Base-by-base conservation (phyloP, 352 stramenopile species). In the Globisporangium parvum region DNA sequence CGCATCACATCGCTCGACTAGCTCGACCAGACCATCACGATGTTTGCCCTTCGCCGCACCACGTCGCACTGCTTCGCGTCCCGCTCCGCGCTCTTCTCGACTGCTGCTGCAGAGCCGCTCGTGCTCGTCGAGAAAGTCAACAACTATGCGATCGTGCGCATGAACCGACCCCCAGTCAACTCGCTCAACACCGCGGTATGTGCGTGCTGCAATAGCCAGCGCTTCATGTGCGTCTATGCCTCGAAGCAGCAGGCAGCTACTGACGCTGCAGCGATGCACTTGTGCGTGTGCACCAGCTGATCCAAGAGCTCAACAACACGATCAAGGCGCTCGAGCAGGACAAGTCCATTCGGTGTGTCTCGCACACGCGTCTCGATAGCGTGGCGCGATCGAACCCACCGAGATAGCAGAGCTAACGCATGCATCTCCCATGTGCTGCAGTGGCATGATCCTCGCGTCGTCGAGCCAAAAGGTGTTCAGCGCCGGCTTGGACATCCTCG, bases 401-500 rank as follows among this genome's bases (percentile, higher is more conserved):
- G n/a, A n/a, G n/a, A n/a, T n/a, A n/a, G n/a, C n/a, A n/a, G n/a
- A n/a, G n/a, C n/a, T n/a, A n/a, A n/a, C n/a, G n/a, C n/a, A n/a
- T n/a, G n/a, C n/a, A n/a, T n/a, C n/a, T n/a, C n/a, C n/a, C n/a
- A n/a, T n/a, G n/a, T n/a, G n/a, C n/a, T 62, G 40, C 33, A 92
- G 84, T 4, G 82, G 78, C 17, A 64, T 95, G 56, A 89, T 95
- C 64, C 62, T 92, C 23, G 77, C 77, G 28, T 92, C 84, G 24
- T 80, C 80, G 6, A 91, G 71, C 63, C 78, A 79, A 35, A 85
- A 77, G 51, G 65, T 98, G 18, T 98, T 98, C 60, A 95, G 74
- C 15, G 91, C 91, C 9, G 94, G 94, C 21, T 67, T 98, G 17
- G 94, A 98, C 71, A 81, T 98, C 47, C 78, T 77, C 35, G 94